Base-by-base conservation (phyloP, 805 yeast species). In the Ogataea parapolymorpha region DNA sequence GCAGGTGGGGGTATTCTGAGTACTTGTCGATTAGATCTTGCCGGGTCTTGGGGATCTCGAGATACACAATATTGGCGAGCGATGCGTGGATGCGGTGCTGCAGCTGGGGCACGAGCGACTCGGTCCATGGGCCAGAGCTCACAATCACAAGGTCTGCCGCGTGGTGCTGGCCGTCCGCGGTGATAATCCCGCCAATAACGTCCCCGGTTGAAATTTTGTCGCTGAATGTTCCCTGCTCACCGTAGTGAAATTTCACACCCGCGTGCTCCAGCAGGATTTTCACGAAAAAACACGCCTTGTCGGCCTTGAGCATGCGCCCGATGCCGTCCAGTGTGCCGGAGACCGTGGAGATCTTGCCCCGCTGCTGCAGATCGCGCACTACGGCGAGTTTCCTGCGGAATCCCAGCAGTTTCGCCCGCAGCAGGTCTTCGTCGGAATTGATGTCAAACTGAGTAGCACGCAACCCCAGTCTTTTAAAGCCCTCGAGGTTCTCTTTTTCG, bases 91-190 rank as follows among this genome's bases (percentile, higher is more conserved):
- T 46, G 26, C 50, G 34, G 12, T 40, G 35, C 12, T 38, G 30
- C 41, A 43, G 29, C 37, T 51, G 45, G 1, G 52, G 48, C 26
- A 42, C 39, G 13, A 49, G 30, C 7, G 48, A 40, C 14, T 50
- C 48, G 2, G 59, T 41, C 59, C 57, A 54, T 6, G 56, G 53
- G 10, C 59, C 57, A 14, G 48, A 36, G 16, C 45, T 35, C 8
- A 51, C 41, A 30, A 54, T 40, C 10, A 53, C 56, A 13, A 53
- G 33, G 35, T 53, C 52, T 6, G 53, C 50, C 5, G 11, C 10
- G 32, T 53, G 56, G 3, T 15, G 18, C 11, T 32, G 37, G 2
- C 56, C 61, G 42, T 59, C 63, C 14, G 32, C 35, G 3, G 62
- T 57, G 11, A 37, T 38, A 23, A 58, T 52, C n/a, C 62, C 62